Base-by-base conservation (phyloP, 345 rosid species). In the Acer campestre region DNA sequence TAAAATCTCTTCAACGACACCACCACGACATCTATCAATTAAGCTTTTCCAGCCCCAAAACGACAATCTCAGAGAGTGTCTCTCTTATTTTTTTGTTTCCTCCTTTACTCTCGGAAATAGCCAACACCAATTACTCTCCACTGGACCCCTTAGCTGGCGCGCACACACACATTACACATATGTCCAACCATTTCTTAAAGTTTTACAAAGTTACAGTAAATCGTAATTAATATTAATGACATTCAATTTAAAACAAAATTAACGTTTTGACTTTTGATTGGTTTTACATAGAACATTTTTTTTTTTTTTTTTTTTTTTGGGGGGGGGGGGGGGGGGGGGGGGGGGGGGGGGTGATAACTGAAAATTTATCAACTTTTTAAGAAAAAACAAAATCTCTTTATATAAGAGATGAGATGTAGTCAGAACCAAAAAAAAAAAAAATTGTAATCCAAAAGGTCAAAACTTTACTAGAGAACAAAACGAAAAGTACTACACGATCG, bases 71-170 rank as follows among this genome's bases (percentile, higher is more conserved):
- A 35, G 9, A 9, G 14, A 16, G n/a, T 53, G 58, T 27, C 42
- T 8, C 75, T 56, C n/a, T 46, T 73, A 10, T 29, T 27, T 53
- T 31, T 31, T 35, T 35, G 2, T 35, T 17, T 46, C 61, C n/a
- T 61, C 72, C 67, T 61, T 69, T 70, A 13, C 77, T 38, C 79
- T 81, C 14, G 86, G 89, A 80, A 84, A 81, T 79, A 66, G 79
- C 67, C 61, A 16, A 78, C 46, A 7, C 70, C 82, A 72, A 79
- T 86, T 79, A 83, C 86, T 83, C 17, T 61, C 35, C 74, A 16
- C 20, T 14, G 1, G 17, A 62, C 31, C 58, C 25, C 74, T 73
- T 73, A 80, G 84, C 84, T 80, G 85, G 77, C 82, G 77, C 82
- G 71, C 80, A 74, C 44, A 7, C 13, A 0, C 13, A 46, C 6